Conservation (phyloP, 2,329 filamentous ascomycete species). For the Blastomyces emzantsi region DNA sequence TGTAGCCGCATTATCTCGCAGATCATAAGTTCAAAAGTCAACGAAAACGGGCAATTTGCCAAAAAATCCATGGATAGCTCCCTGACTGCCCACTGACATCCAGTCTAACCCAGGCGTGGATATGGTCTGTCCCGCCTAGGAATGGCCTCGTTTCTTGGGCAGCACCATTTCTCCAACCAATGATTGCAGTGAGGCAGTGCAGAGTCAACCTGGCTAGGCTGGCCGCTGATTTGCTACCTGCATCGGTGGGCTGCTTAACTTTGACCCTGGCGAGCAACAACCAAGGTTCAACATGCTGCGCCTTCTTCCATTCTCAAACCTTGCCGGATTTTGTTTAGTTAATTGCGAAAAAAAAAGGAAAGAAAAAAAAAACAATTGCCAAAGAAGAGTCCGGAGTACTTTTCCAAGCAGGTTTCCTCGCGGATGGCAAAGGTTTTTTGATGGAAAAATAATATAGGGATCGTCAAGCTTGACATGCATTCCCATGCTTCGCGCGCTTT, state of each 20-base stretch:
- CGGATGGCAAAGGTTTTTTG: neutral
- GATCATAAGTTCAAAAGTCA: no score
- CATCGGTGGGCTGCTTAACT: neutral
- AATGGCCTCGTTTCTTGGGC: slow-evolving; percentile 6
- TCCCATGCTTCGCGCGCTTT: neutral
- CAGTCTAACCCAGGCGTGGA: neutral
- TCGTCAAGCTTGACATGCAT: neutral
- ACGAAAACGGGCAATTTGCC: neutral
- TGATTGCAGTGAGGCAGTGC: slow-evolving; percentile 8
- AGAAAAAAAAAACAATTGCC: neutral
- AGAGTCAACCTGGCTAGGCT: neutral
- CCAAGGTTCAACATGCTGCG: slow-evolving; percentile 5
- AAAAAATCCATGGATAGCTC: neutral
- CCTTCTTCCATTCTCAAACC: neutral
- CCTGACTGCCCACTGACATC: neutral
- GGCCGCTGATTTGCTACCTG: slow-evolving; percentile 6
- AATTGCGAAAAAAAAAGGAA: neutral
- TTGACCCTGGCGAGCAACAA: neutral
- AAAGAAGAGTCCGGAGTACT: neutral
- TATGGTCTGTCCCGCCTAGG: neutral
- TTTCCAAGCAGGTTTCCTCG: neutral
- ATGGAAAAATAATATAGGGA: neutral
- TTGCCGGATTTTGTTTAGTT: neutral
- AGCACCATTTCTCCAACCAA: neutral
- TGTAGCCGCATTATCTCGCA: no score